Evolutionary conservation across 129 eudicot species (phyloP).

Genomic region (Centaurea solstitialis): DNA sequence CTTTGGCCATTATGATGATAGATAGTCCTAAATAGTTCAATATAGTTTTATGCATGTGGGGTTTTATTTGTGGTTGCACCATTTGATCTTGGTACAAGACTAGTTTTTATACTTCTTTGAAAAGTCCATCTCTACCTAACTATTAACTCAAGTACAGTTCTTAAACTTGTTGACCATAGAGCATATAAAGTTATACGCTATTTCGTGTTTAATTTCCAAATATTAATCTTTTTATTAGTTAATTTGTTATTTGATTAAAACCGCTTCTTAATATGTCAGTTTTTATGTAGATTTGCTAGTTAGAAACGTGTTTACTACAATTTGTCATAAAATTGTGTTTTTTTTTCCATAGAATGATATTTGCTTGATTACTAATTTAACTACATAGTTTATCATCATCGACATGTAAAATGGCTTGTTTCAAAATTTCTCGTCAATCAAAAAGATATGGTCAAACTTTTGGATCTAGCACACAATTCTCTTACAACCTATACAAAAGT

Average conservation of each 20-base stretch:
- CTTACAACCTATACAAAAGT: background rate
- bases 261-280: background rate
- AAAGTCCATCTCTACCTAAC: background rate
- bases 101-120: background rate
- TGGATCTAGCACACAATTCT: background rate
- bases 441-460: background rate
- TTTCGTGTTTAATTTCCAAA: too few species aligned
- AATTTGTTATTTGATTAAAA: background rate
- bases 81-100: background rate
- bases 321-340: background rate
- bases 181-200: background rate
- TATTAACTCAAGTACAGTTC: too few species aligned
- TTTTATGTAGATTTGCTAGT: background rate
- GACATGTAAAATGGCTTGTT: background rate
- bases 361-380: background rate
- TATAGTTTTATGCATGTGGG: background rate
- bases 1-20: background rate
- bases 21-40: background rate
- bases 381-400: background rate
- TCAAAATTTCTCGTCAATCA: background rate
- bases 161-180: background rate
- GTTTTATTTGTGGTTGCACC: background rate
- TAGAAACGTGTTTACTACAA: background rate
- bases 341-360: background rate
- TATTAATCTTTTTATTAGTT: too few species aligned